These are phyloP conservation scores for Pseudomassariella vexata DNA, from an alignment of 2,329 filamentous ascomycete genomes.

Conservation along the genomic window DNA sequence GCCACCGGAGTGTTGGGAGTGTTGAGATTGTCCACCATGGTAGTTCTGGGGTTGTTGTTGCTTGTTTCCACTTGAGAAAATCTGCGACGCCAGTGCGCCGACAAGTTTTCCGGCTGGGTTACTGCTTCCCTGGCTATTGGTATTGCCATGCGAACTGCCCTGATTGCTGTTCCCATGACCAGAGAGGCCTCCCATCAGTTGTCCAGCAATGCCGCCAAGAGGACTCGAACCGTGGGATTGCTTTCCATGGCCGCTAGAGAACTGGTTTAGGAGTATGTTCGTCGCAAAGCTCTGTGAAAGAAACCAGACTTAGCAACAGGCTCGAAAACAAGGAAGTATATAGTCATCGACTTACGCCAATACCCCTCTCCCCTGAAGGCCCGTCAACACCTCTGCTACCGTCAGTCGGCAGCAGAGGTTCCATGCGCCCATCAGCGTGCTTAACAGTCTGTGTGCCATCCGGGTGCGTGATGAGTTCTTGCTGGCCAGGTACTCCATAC, in stretches of 20 bases:
- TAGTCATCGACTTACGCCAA: slow-evolving; percentile 50
- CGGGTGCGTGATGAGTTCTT: slow-evolving; percentile 54
- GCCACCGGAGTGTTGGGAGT: slow-evolving; percentile 37
- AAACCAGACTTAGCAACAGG: slow-evolving; percentile 17
- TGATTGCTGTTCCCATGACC: slow-evolving; percentile 18
- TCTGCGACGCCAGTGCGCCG: slow-evolving; percentile 48
- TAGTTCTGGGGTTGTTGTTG: slow-evolving; percentile 41
- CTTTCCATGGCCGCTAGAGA: slow-evolving; percentile 39
- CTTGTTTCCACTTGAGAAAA: slow-evolving; percentile 39
- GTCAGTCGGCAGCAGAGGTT: slow-evolving; percentile 48
- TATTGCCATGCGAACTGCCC: slow-evolving; percentile 18
- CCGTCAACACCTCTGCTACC: slow-evolving; percentile 46
- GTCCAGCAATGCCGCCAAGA: slow-evolving; percentile 17
- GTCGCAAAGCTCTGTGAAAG: slow-evolving; percentile 49
- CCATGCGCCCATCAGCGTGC: slow-evolving; percentile 55
- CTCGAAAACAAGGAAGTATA: slow-evolving; percentile 7
- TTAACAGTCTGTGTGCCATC: slow-evolving; percentile 58
- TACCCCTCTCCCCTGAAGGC: slow-evolving; percentile 52
- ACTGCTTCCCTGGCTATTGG: slow-evolving; percentile 12
- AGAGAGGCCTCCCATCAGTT: slow-evolving; percentile 5
- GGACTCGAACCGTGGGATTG: slow-evolving; percentile 15
- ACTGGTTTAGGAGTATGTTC: slow-evolving; percentile 44
- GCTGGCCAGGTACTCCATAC: slow-evolving; percentile 47
- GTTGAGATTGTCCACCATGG: slow-evolving; percentile 38
- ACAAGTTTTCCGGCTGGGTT: slow-evolving; percentile 45